Percentiles rank a stretch among this genome's conserved stretches.
Conservation (phyloP, 2,329 filamentous ascomycete species). For the Tolypocladium ophioglossoides region DNA sequence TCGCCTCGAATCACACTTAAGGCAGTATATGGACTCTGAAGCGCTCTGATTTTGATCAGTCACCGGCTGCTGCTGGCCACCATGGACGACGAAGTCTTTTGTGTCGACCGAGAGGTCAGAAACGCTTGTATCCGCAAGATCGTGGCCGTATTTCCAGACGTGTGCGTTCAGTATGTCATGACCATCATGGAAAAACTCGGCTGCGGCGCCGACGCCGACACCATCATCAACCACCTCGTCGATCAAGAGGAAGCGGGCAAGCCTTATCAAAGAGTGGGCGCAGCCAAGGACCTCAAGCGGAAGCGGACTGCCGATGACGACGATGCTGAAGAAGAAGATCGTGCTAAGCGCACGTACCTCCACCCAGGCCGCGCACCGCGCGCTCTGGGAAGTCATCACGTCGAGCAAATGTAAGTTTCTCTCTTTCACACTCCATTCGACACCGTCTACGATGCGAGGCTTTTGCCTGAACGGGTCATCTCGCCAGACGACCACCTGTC, state of each 20-base stretch:
- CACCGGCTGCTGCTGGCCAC: not conserved
- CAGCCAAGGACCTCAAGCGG: constrained; percentile 23
- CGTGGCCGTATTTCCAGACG: constrained; percentile 30
- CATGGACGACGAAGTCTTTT: not conserved
- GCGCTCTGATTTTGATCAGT: not conserved
- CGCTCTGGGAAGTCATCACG: not conserved
- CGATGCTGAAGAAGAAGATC: not conserved
- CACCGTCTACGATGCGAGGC: not conserved
- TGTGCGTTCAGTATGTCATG: constrained; percentile 28
- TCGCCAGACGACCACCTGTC: not conserved
- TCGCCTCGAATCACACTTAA: not conserved
- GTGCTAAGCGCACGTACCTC: not conserved
- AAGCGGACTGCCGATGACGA: constrained; percentile 21
- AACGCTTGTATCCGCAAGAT: constrained; percentile 9
- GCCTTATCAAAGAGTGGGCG: constrained; percentile 23
- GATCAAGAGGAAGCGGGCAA: constrained; percentile 26
- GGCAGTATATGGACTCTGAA: not conserved
- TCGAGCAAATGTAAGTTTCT: not conserved
- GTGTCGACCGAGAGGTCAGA: not conserved
- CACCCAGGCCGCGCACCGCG: not conserved
- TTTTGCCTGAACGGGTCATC: no score
- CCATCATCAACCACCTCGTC: constrained; percentile 26
- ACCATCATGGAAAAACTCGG: constrained; percentile 12
- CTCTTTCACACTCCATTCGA: not conserved
- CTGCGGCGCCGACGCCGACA: constrained; percentile 18